Evolutionary conservation across 1,139 yeast species (phyloP), one percentile per base, ranked within the genome.

Genomic region (Martiniozyma asiatica): DNA sequence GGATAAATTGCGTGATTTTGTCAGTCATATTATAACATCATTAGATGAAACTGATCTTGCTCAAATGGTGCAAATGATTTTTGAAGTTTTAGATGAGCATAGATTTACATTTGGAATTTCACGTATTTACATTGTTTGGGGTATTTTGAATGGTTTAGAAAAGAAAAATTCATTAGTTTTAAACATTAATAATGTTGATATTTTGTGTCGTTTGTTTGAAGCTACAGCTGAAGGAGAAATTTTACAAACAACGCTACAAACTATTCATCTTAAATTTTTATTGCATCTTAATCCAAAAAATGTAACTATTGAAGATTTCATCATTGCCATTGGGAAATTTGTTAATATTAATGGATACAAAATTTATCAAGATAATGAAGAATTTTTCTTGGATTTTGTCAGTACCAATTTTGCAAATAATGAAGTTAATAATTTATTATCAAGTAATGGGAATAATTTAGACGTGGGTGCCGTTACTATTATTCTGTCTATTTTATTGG

Each of bases 71-170:
- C 24, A 35, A 2, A 33, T 65, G 2, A 44, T 75, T 5, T 50
- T 79, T 27, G 52, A 51, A 7, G 63, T 71, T 2, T 49, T 80
- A 28, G 61, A 56, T 19, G 61, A 60, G 5, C 50, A 61, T 16
- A 65, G 68, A 30, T 64, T 67, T 7, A 55, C 75, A 0, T 84
- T 72, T 53, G 93, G 75, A 39, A 82, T 87, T 1, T 71, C 89
- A 1, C 67, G 84, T 48, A 63, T 79, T 2, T 78, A 71, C 42
- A 54, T 78, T 3, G 47, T 73, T 1, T 53, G 59, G 20, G 94
- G 93, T 6, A 44, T 81, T 8, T 47, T 68, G 9, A 43, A 55
- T 6, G 87, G 82, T 1, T 53, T 79, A 21, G 47, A 53, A 22
- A 36, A 31, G 14, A 34, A 30, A 13, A 22, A 29, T 7, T 47